Evolutionary conservation across 2,329 filamentous ascomycete genomes (phyloP), one percentile per base, ranked within the genome.

Genomic region (Colletotrichum ledebouriae): DNA sequence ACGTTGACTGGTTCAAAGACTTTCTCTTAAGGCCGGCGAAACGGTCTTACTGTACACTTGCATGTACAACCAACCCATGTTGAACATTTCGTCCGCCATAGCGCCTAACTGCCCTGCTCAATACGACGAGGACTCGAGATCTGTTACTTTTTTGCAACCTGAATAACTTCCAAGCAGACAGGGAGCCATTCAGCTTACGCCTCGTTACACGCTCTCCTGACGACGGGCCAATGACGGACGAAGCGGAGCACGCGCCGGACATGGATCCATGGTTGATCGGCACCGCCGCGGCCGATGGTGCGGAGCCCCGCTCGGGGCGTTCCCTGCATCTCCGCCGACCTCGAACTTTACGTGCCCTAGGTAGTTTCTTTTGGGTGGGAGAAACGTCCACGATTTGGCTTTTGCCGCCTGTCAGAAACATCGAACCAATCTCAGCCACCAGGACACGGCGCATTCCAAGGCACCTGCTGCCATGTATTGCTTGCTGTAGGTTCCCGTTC

Each of bases 261-360:
- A 39, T 25, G 33, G 44, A n/a, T 9, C 63, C 63, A 52, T 15
- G 39, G 20, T 10, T 37, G 22, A 46, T 57, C 59, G 59, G 63
- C 47, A 25, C 42, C 50, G 59, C 37, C 42, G 42, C 63, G 59
- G 59, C 42, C 29, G n/a, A 10, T 52, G 17, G 22, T 39, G 34
- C 63, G 59, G 59, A 63, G 52, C 46, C 34, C 63, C 52, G 50
- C 50, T 42, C 59, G 59, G 59, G 39, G 41, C 37, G 37, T 52
- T 5, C 9, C 20, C 11, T 63, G 41, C 44, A 29, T 46, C 49
- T 56, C 49, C 58, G 49, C 41, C 58, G 29, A 29, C 29, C 29
- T 9, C 29, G 6, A 29, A 29, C 29, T 29, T 29, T 29, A 29
- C 29, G 7, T 29, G 1, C 13, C 37, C 37, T 11, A 39, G 11